Percentiles rank a stretch among this genome's conserved stretches.
Evolutionary conservation across 306 rosid genomes (phyloP).

Genomic region (Cicer chorassanicum): DNA sequence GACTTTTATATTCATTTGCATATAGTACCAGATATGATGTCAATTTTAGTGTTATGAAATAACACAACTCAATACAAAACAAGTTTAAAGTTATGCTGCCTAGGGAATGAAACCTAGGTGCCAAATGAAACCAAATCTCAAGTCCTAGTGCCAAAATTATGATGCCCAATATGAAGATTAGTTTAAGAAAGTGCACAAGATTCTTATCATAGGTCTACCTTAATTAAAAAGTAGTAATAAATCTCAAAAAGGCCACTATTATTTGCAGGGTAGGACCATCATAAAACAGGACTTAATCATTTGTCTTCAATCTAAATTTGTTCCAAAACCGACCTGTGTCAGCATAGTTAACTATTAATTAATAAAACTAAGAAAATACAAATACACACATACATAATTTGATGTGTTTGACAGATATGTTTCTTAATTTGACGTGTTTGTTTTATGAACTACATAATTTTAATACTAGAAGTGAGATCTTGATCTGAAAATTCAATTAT

Average conservation of each 20-base stretch:
- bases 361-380: constrained; percentile 3
- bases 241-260: constrained; percentile 27
- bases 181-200: constrained; percentile 25
- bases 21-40: no score
- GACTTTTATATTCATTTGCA: no score
- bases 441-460: constrained; percentile 1
- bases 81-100: constrained; percentile 30
- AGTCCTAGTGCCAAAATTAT: constrained; percentile 37
- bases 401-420: constrained; percentile 38
- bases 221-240: constrained; percentile 20
- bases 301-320: constrained; percentile 26
- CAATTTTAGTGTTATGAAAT: no score
- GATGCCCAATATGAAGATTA: constrained; percentile 11
- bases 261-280: constrained; percentile 29
- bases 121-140: constrained; percentile 38
- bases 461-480: constrained; percentile 48
- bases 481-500: constrained; percentile 36
- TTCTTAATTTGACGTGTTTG: constrained; percentile 36
- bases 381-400: constrained; percentile 30
- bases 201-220: constrained; percentile 18
- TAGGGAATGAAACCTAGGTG: constrained; percentile 25
- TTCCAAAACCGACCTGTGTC: constrained; percentile 9
- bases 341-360: neutral
- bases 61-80: neutral
- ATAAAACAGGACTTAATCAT: constrained; percentile 32